Evolutionary conservation across 495 filamentous ascomycete genomes (phyloP).

Genomic region (Rostrohypoxylon terebratum): DNA sequence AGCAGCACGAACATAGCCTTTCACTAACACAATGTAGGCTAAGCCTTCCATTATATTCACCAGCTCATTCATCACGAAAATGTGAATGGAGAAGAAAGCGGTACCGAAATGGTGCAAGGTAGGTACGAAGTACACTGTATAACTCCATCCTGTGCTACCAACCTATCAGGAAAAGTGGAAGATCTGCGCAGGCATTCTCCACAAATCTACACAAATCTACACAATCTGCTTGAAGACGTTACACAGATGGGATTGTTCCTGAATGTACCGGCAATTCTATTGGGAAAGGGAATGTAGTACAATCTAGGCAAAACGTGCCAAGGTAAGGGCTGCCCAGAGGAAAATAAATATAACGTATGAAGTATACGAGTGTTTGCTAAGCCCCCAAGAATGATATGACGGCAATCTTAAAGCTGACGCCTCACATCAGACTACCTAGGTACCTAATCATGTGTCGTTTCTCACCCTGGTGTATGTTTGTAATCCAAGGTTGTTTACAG

Average conservation of each 20-base stretch:
- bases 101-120: constrained; percentile 3
- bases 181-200: constrained; percentile 16
- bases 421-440: constrained; percentile 8
- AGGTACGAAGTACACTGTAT: constrained; percentile 4
- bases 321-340: background rate
- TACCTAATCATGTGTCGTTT: background rate
- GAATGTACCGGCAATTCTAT: background rate
- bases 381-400: background rate
- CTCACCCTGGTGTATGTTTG: background rate
- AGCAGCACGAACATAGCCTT: constrained; percentile 11
- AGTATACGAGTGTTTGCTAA: background rate
- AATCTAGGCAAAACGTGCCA: background rate
- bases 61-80: constrained; percentile 12
- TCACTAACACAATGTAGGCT: constrained; percentile 11
- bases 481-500: background rate
- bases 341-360: background rate
- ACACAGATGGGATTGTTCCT: background rate
- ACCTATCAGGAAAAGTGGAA: background rate
- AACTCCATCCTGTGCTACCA: constrained; percentile 10
- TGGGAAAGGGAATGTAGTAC: background rate
- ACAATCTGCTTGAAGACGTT: background rate
- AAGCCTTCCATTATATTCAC: background rate
- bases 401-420: background rate
- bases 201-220: constrained; percentile 1
- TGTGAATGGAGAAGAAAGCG: constrained; percentile 2